Evolutionary conservation across 805 yeast genomes (phyloP).

Genomic region (Wickerhamiella bombiphila): DNA sequence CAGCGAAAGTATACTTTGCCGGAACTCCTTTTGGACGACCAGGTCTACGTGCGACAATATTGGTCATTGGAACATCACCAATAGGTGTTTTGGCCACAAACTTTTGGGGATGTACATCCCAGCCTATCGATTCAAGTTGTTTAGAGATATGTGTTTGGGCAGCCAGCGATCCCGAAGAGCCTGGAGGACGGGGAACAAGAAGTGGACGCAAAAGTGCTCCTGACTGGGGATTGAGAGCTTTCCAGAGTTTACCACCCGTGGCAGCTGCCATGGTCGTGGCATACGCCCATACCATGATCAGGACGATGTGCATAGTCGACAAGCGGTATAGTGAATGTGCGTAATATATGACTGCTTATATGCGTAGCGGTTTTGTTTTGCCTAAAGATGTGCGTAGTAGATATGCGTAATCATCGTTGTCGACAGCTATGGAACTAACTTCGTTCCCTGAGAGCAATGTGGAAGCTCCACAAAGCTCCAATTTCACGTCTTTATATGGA

Average conservation of each 20-base stretch:
- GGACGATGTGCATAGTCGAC: neutral
- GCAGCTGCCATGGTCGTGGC: neutral
- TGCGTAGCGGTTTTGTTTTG: too few relatives aligned
- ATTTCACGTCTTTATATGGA: conserved; percentile 9
- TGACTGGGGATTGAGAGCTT: conserved; percentile 8
- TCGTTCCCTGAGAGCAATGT: conserved; percentile 11
- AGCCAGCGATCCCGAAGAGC: conserved; percentile 9
- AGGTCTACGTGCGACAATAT: conserved; percentile 18
- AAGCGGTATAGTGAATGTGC: too few relatives aligned
- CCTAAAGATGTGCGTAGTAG: too few relatives aligned
- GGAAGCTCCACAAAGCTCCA: conserved; percentile 6
- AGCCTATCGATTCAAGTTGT: conserved; percentile 23
- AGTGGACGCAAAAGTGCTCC: conserved; percentile 17
- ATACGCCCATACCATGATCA: neutral
- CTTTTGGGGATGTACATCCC: conserved; percentile 20
- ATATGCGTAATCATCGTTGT: too few relatives aligned
- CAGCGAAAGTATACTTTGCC: conserved; percentile 27
- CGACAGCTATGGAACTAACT: conserved; percentile 11
- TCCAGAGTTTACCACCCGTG: neutral
- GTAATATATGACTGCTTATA: too few relatives aligned
- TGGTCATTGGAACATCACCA: conserved; percentile 24
- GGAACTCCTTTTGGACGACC: conserved; percentile 3
- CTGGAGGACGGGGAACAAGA: conserved; percentile 17
- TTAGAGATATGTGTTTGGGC: conserved; percentile 14
- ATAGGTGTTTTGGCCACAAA: conserved; percentile 27